A percentile compares a stretch with the other conserved stretches of the same genome.
These are phyloP conservation scores for Eutrema heterophyllum DNA, from an alignment of 345 rosid genomes.

Conservation along the genomic window DNA sequence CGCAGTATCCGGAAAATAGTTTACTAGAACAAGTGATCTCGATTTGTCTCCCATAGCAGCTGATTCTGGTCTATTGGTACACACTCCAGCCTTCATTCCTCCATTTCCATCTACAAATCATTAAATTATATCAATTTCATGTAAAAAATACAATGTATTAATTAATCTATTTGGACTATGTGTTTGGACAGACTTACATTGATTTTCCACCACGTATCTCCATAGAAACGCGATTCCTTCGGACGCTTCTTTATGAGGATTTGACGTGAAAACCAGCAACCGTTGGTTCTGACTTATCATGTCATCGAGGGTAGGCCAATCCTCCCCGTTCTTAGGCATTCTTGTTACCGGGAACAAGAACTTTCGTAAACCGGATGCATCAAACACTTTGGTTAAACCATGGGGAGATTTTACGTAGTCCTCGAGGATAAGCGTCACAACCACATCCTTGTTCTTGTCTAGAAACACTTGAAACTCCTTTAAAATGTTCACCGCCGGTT, in stretches of 20 bases:
- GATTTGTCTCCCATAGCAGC: slow-evolving; percentile 51
- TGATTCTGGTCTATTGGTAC: slow-evolving; percentile 75
- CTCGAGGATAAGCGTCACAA: slow-evolving; percentile 71
- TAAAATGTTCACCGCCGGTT: slow-evolving; percentile 66
- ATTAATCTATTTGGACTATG: not conserved
- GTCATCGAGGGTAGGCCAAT: slow-evolving; percentile 74
- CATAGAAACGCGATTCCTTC: slow-evolving; percentile 81
- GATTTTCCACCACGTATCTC: slow-evolving; percentile 79
- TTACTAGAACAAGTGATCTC: slow-evolving; percentile 60
- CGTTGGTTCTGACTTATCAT: slow-evolving; percentile 70
- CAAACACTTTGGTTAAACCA: slow-evolving; percentile 63
- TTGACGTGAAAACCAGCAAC: slow-evolving; percentile 73
- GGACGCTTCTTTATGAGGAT: slow-evolving; percentile 56
- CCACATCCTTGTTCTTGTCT: slow-evolving; percentile 54
- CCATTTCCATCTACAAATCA: slow-evolving; percentile 58
- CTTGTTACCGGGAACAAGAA: slow-evolving; percentile 73
- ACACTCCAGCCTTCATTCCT: slow-evolving; percentile 64
- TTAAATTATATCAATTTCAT: not conserved
- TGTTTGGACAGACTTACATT: slow-evolving; percentile 51
- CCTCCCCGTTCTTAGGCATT: slow-evolving; percentile 76
- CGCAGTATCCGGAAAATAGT: slow-evolving; percentile 63
- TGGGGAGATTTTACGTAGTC: slow-evolving; percentile 74
- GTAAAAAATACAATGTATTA: not conserved
- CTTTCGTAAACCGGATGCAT: slow-evolving; percentile 61
- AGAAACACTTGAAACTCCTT: slow-evolving; percentile 61